phyloP scores from a whole-genome alignment of 371 early-diverging fungal species.

The Smittium mucronatum region DNA sequence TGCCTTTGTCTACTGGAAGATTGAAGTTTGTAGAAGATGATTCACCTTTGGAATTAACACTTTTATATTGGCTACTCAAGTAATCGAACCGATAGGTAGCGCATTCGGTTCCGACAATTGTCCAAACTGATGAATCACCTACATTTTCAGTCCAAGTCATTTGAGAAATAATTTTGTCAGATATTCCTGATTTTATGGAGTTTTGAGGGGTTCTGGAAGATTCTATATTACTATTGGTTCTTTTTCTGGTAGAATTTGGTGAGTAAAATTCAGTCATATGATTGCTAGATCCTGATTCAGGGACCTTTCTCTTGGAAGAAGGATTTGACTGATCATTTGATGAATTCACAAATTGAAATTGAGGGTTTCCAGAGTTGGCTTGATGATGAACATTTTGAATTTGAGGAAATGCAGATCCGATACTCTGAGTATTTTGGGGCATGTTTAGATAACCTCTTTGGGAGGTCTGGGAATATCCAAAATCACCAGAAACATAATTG shows the following conservation, averaged over 20 bases:
- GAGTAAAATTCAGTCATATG: not conserved
- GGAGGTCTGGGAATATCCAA: not conserved
- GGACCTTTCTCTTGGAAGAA: not conserved
- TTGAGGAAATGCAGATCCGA: not conserved
- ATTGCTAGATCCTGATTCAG: not conserved
- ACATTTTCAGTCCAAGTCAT: constrained; percentile 70
- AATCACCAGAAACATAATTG: not conserved
- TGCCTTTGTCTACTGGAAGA: not conserved
- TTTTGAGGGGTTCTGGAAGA: not conserved
- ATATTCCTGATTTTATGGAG: not conserved
- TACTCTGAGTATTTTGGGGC: not conserved
- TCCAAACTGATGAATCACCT: constrained; percentile 77
- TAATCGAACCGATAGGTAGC: constrained; percentile 61
- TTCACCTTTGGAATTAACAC: constrained; percentile 11
- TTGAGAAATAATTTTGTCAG: not conserved
- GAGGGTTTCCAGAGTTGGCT: not conserved
- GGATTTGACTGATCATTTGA: not conserved
- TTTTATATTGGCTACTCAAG: constrained; percentile 20
- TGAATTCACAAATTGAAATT: not conserved
- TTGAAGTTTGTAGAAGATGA: constrained; percentile 1
- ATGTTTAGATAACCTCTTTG: not conserved
- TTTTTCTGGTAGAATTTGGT: not conserved
- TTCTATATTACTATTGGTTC: not conserved
- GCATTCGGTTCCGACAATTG: constrained; percentile 72
- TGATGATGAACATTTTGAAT: not conserved